Evolutionary conservation across 2,329 filamentous ascomycete species (phyloP).

Genomic region (Diaporthe destruens): DNA sequence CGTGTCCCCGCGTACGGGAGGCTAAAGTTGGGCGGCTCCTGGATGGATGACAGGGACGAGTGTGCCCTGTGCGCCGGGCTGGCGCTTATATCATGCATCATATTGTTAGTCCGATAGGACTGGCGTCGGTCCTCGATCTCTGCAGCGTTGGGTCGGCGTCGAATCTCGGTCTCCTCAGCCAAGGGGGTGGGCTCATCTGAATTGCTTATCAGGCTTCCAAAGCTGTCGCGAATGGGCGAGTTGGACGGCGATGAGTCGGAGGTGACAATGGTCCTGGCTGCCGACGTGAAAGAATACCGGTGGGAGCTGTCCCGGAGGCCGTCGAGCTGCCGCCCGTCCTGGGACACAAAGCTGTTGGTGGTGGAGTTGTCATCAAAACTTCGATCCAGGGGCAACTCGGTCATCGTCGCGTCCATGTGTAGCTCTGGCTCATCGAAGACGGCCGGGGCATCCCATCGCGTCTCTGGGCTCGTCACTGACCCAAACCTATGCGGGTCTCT

Average conservation of each 20-base stretch:
- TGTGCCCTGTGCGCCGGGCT: conserved; percentile 38
- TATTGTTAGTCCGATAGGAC: conserved; percentile 62
- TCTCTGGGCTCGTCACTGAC: conserved; percentile 52
- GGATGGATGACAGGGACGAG: conserved; percentile 39
- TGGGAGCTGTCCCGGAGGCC: conserved; percentile 68
- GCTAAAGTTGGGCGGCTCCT: conserved; percentile 65
- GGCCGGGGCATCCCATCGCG: conserved; percentile 49
- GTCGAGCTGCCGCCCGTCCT: conserved; percentile 71
- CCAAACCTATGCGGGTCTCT: conserved; percentile 63
- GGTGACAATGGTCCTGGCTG: conserved; percentile 70
- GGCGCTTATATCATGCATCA: conserved; percentile 56
- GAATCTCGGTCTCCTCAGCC: conserved; percentile 50
- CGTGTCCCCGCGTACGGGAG: conserved; percentile 58
- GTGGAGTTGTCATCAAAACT: conserved; percentile 68
- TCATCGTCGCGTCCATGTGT: conserved; percentile 47
- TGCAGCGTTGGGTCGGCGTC: conserved; percentile 64
- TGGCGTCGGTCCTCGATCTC: conserved; percentile 65
- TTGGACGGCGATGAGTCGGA: conserved; percentile 70
- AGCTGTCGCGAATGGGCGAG: conserved; percentile 68
- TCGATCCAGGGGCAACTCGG: conserved; percentile 54
- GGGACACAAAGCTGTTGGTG: conserved; percentile 68
- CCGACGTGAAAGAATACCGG: conserved; percentile 70
- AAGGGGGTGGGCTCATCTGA: conserved; percentile 48
- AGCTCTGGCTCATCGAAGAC: conserved; percentile 45
- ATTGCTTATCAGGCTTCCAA: conserved; percentile 52